Evolutionary conservation across 2,329 filamentous ascomycete genomes (phyloP), one percentile per base, ranked within the genome.

Genomic region (Penicillium corylophilum): DNA sequence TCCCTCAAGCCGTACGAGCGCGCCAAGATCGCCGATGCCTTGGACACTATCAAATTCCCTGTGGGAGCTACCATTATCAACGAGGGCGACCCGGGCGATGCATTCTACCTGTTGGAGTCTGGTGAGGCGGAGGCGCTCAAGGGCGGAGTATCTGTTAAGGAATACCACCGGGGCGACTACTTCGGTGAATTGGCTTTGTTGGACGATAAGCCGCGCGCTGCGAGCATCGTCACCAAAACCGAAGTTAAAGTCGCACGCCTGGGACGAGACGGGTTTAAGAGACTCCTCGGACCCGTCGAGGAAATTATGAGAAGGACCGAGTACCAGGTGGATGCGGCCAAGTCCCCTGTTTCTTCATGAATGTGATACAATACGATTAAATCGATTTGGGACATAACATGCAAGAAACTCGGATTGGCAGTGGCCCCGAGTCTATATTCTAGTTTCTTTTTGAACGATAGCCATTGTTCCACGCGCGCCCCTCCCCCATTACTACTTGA

Each of bases 161-260:
- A 84, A 48, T 97, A 97, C 73, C 81, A 79, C 58, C 94, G 95
- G 74, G 94, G 94, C 26, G 94, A 96, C 67, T 99, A 94, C 78
- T 99, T 99, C 74, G 94, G 94, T 56, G 94, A 99, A 75, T 79
- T 99, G 55, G 94, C 94, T 6, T 75, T 99, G 67, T 80, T 97
- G 62, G 95, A 97, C 62, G 93, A 99, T 68, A 89, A 90, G 48
- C 94, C 94, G 8, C 86, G 94, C 67, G 93, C 93, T 33, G 94
- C 94, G 45, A 95, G 88, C 62, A 85, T 99, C 46, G 78, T 95
- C 42, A 89, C 89, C 64, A 82, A 84, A 71, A 89, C 88, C 6
- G 89, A 96, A 57, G 88, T 95, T 69, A 97, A 96, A 77, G 90
- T 97, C 45, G 94, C 93, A 4, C 90, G 87, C 44, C 78, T 99